Base-by-base conservation (phyloP, 1,139 yeast genomes). In the Geotrichum cucujoidarum region DNA sequence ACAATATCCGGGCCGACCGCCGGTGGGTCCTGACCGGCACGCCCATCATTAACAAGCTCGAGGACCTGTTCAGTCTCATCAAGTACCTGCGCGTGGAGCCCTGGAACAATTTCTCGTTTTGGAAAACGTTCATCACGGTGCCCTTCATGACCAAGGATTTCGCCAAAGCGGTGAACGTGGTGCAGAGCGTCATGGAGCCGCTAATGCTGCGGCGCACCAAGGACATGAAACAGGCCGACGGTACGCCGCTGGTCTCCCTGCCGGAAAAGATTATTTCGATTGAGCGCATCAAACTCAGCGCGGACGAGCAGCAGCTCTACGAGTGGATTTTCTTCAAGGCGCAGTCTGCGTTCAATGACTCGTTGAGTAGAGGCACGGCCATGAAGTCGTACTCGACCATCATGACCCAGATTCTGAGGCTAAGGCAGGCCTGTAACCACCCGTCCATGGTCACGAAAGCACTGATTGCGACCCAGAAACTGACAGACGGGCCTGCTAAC, bases 21-120 rank as follows among this genome's bases (percentile, higher is more conserved):
- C 80, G 79, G 55, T 92, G 98, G 98, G 75, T 84, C 1, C 69
- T 92, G 40, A 89, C 97, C 0, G 98, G 98, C 13, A 92, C 98
- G 0, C 97, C 98, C 0, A 87, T 92, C 42, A 85, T 90, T 43
- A 92, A 92, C 64, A 70, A 90, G 53, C 71, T 92, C 7, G 96
- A 92, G 62, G 98, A 92, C 65, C 68, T 92, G 44, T 92, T 77
- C 61, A 82, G 95, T 2, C 67, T 89, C 45, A 78, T 89, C 16
- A 81, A 81, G 58, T 92, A 83, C 59, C 68, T 92, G 40, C 75
- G 80, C 40, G 68, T 90, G 11, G 90, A 86, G 57, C 97, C 97
- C 0, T 92, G 97, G 97, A 75, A 82, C 45, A 84, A 85, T 58
- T 82, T 85, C 53, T 75, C 88, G 0, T 83, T 85, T 56, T 92